A percentile compares a stretch with the other conserved stretches of the same genome.
Conservation (phyloP, 2,329 filamentous ascomycete genomes). For the Xylariaceae sp. region DNA sequence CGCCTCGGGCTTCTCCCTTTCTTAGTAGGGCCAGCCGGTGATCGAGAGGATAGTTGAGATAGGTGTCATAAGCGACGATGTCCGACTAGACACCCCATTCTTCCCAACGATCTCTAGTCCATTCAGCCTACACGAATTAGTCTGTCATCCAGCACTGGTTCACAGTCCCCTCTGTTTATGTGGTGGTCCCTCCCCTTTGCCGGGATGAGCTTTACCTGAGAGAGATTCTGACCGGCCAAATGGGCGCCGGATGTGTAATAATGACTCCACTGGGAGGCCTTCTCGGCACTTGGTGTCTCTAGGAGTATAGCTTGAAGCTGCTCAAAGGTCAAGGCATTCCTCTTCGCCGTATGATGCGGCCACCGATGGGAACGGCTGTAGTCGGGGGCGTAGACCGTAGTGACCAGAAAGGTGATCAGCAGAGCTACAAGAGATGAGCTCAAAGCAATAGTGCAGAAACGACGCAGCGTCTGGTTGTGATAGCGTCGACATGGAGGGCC, state of each 20-base stretch:
- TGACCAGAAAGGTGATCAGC: constrained; percentile 42
- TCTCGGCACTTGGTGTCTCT: constrained; percentile 51
- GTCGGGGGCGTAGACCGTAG: constrained; percentile 29
- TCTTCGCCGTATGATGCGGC: constrained; percentile 26
- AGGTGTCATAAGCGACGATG: constrained; percentile 68
- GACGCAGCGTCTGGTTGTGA: constrained; percentile 54
- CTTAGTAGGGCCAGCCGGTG: constrained; percentile 63
- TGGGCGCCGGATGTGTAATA: constrained; percentile 76
- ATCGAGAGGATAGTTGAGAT: constrained; percentile 70
- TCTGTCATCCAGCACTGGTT: neutral
- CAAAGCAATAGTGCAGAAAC: constrained; percentile 59
- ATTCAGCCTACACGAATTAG: constrained; percentile 48
- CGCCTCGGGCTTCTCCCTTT: constrained; percentile 36
- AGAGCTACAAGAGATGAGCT: constrained; percentile 50
- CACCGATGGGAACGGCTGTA: constrained; percentile 21
- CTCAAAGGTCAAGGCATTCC: constrained; percentile 38
- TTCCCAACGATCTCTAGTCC: constrained; percentile 69
- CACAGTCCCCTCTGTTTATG: neutral
- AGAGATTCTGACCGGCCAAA: constrained; percentile 70
- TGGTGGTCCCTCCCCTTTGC: neutral
- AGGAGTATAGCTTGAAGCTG: constrained; percentile 53
- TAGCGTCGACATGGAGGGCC: constrained; percentile 50
- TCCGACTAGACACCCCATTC: constrained; percentile 61
- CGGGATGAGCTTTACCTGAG: constrained; percentile 45
- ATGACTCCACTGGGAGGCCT: constrained; percentile 63